Percentiles rank a stretch among this genome's conserved stretches.
Evolutionary conservation across 2,329 filamentous ascomycete genomes (phyloP).

Genomic region (Cladosporium austrohemisphaericum): DNA sequence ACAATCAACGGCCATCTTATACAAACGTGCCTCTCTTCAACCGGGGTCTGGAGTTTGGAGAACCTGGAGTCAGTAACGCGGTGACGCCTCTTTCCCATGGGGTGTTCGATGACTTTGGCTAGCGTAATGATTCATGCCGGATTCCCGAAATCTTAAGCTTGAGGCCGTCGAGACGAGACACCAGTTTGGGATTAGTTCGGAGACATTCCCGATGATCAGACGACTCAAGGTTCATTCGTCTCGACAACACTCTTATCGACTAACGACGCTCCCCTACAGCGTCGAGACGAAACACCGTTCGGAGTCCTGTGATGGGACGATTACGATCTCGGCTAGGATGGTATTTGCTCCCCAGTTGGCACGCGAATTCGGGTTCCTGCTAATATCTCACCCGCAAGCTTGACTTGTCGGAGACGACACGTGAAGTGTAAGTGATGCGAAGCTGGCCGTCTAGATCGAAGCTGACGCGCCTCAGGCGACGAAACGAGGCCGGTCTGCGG

Average conservation of each 20-base stretch:
- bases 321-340: slow-evolving; percentile 6
- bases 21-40: background rate
- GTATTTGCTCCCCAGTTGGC: background rate
- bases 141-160: background rate
- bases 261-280: background rate
- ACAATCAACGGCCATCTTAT: slow-evolving; percentile 1
- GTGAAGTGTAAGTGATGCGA: slow-evolving; percentile 6
- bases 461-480: slow-evolving; percentile 4
- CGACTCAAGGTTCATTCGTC: slow-evolving; percentile 3
- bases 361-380: background rate
- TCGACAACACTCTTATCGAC: background rate
- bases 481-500: slow-evolving; percentile 4
- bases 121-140: background rate
- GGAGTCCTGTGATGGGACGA: background rate
- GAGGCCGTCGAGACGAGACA: background rate
- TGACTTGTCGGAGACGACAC: slow-evolving; percentile 7
- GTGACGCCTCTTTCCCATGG: background rate
- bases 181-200: slow-evolving; percentile 1
- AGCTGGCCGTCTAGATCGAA: slow-evolving; percentile 5
- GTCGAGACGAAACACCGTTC: slow-evolving; percentile 1
- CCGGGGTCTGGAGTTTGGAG: background rate
- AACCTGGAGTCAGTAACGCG: background rate
- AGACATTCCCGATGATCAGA: background rate
- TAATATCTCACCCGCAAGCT: slow-evolving; percentile 1
- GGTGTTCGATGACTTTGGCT: background rate